Percentiles rank a stretch among this genome's conserved stretches.
phyloP scores from a whole-genome alignment of 345 rosid genomes.

The Cardiospermum halicacabum region DNA sequence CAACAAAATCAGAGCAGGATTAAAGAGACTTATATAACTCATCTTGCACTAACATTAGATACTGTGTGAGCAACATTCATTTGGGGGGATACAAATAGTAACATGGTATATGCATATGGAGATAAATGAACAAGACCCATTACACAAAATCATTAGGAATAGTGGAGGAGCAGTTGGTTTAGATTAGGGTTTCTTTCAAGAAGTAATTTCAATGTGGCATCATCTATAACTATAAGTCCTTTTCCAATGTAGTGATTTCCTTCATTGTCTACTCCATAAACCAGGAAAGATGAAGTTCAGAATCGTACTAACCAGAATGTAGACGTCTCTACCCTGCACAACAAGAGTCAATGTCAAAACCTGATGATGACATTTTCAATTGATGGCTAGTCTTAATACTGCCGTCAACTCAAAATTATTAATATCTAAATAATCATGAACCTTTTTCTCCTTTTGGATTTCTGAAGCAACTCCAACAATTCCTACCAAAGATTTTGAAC shows the following conservation, averaged over 20 bases:
- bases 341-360: conserved; percentile 19
- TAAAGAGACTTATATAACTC: not conserved
- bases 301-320: conserved; percentile 78
- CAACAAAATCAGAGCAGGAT: conserved; percentile 1
- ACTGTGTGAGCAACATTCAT: not conserved
- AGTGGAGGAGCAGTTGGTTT: not conserved
- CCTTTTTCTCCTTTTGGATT: conserved; percentile 96
- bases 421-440: conserved; percentile 2
- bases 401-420: not conserved
- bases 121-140: not conserved
- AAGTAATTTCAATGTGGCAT: conserved; percentile 1
- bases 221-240: not conserved
- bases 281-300: conserved; percentile 25
- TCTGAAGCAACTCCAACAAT: conserved; percentile 81
- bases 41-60: not conserved
- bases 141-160: not conserved
- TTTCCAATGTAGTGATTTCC: not conserved
- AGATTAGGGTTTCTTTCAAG: not conserved
- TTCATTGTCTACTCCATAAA: conserved; percentile 8
- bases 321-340: conserved; percentile 95
- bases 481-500: conserved; percentile 86
- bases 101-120: not conserved
- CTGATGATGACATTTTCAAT: not conserved
- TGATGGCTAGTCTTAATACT: not conserved
- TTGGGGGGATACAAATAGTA: not conserved